Conservation (phyloP, 257 asterid genomes). For the Solanum lycopersicoides region DNA sequence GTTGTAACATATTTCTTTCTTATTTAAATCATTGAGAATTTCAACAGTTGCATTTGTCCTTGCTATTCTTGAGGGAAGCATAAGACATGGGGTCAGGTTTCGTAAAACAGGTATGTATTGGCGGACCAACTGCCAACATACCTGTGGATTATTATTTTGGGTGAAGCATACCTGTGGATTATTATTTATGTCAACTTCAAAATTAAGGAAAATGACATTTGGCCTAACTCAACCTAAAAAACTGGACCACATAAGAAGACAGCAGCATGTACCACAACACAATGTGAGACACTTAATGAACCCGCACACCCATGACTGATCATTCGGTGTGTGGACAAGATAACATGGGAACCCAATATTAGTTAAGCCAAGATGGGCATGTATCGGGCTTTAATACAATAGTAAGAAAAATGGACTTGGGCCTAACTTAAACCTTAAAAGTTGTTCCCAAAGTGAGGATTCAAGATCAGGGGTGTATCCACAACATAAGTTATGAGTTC, state of each 20-base stretch:
- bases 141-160: not conserved
- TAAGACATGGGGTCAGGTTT: slow-evolving; percentile 88
- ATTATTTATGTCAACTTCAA: not conserved
- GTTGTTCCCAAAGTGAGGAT: not conserved
- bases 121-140: not conserved
- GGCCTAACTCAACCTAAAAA: not conserved
- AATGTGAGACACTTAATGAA: not conserved
- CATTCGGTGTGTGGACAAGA: not conserved
- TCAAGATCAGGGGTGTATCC: not conserved
- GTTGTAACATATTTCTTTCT: not conserved
- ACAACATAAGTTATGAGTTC: not conserved
- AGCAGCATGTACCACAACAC: not conserved
- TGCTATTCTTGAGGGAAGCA: slow-evolving; percentile 82
- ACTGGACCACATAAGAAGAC: not conserved
- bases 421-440: not conserved
- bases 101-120: slow-evolving; percentile 59
- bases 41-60: slow-evolving; percentile 66
- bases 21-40: slow-evolving; percentile 66
- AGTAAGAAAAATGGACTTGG: not conserved
- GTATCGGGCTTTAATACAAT: not conserved
- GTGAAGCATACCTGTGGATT: not conserved
- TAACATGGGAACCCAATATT: not conserved
- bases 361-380: not conserved
- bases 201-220: not conserved
- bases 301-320: not conserved